A percentile compares a stretch with the other conserved stretches of the same genome.
phyloP scores from a whole-genome alignment of 305 asterid species.

The Salvia sclarea region DNA sequence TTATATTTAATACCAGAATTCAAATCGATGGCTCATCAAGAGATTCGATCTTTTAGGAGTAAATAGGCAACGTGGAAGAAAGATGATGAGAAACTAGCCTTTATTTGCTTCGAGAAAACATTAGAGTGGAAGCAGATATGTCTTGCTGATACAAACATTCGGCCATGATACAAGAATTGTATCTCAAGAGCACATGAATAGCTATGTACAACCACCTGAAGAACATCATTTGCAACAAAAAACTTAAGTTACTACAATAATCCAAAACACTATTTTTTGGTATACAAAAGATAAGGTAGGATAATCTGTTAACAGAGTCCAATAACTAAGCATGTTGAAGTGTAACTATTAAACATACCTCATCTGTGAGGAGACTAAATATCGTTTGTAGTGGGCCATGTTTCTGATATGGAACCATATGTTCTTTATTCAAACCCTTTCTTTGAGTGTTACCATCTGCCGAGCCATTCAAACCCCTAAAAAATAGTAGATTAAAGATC shows the following conservation, averaged over 20 bases:
- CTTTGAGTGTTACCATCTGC: constrained; percentile 58
- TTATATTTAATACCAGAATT: not conserved
- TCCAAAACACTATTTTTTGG: constrained; percentile 16
- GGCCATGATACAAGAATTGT: constrained; percentile 92
- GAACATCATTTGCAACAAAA: constrained; percentile 30
- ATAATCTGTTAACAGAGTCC: not conserved
- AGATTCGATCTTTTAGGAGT: constrained; percentile 6
- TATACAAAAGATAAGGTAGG: constrained; percentile 19
- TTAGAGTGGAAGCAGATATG: constrained; percentile 96
- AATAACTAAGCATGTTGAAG: constrained; percentile 24
- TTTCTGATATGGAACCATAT: constrained; percentile 70
- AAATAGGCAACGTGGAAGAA: constrained; percentile 25
- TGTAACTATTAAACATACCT: constrained; percentile 51
- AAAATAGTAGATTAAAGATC: constrained; percentile 26
- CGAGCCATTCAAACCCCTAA: constrained; percentile 67
- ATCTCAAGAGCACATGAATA: constrained; percentile 97
- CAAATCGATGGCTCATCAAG: constrained; percentile 9
- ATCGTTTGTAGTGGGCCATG: constrained; percentile 87
- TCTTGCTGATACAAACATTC: constrained; percentile 86
- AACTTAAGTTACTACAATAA: constrained; percentile 10
- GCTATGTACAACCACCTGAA: constrained; percentile 87
- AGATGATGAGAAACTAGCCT: constrained; percentile 48
- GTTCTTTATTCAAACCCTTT: constrained; percentile 57
- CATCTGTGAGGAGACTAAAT: constrained; percentile 86
- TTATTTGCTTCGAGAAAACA: constrained; percentile 92